These are phyloP conservation scores for Clarireedia paspali DNA, from an alignment of 2,329 filamentous ascomycete genomes.

Conservation along the genomic window DNA sequence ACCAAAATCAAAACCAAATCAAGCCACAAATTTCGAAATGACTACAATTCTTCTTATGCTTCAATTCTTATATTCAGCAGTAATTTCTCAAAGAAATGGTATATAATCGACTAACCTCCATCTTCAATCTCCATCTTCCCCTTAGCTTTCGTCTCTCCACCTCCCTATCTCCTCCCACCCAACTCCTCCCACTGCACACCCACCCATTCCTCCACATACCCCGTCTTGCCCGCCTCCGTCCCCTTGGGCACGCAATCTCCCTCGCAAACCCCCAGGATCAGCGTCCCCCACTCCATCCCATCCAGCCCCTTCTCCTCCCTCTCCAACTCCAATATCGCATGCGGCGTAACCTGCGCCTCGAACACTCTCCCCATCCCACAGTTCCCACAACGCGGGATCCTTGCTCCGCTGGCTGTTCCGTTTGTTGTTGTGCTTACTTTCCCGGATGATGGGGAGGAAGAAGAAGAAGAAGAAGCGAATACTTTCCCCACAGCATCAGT, in stretches of 20 bases:
- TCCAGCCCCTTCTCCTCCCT: constrained; percentile 61
- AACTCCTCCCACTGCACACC: constrained; percentile 96
- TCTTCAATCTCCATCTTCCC: background rate
- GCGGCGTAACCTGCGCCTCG: constrained; percentile 86
- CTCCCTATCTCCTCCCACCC: constrained; percentile 12
- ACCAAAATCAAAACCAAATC: background rate
- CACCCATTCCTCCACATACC: constrained; percentile 92
- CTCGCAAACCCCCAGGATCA: constrained; percentile 79
- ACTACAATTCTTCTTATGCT: background rate
- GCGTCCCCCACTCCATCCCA: constrained; percentile 97
- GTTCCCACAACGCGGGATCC: constrained; percentile 67
- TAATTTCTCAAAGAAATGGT: background rate
- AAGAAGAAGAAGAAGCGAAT: constrained; percentile 31
- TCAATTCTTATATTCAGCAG: background rate
- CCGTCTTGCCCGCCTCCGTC: constrained; percentile 48
- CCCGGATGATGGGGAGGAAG: background rate
- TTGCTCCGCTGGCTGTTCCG: constrained; percentile 18
- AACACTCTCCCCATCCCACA: constrained; percentile 74
- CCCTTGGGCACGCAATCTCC: constrained; percentile 63
- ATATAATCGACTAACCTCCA: background rate
- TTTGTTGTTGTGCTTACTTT: constrained; percentile 19
- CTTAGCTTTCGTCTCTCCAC: no score
- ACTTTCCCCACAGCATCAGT: constrained; percentile 64
- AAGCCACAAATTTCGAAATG: background rate
- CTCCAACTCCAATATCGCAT: constrained; percentile 84